Conservation (phyloP, 495 filamentous ascomycete species). For the Hypoxylon rickii region DNA sequence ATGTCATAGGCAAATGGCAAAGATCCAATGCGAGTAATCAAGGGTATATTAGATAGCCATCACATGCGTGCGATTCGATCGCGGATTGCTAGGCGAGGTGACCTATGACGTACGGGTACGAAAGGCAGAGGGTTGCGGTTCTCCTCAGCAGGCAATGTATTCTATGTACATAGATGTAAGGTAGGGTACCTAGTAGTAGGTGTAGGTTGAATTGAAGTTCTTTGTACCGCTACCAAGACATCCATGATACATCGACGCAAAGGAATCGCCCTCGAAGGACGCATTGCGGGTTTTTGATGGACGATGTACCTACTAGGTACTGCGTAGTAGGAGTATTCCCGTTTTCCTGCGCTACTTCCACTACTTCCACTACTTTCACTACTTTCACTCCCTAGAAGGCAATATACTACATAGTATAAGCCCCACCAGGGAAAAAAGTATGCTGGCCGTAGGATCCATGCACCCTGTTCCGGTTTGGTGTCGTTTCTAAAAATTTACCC, state of each 20-base stretch:
- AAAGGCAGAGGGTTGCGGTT: slow-evolving; percentile 6
- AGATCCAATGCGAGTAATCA: slow-evolving; percentile 4
- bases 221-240: too few species aligned
- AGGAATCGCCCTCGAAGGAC: too few species aligned
- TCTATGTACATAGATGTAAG: neutral
- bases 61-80: slow-evolving; percentile 20
- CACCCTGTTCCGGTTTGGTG: slow-evolving; percentile 8
- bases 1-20: slow-evolving; percentile 10
- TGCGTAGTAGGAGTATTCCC: too few species aligned
- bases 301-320: too few species aligned
- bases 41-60: slow-evolving; percentile 15
- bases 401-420: neutral
- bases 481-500: slow-evolving; percentile 27
- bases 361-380: too few species aligned
- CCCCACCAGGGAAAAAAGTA: neutral
- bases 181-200: neutral
- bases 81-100: slow-evolving; percentile 14
- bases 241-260: too few species aligned
- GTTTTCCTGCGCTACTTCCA: too few species aligned
- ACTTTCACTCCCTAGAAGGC: neutral
- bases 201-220: too few species aligned
- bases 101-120: slow-evolving; percentile 26
- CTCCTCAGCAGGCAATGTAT: too few species aligned
- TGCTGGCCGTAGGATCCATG: slow-evolving; percentile 1
- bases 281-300: too few species aligned